phyloP scores from a whole-genome alignment of 164 flowering plant species.

The Liquidambar formosana region DNA sequence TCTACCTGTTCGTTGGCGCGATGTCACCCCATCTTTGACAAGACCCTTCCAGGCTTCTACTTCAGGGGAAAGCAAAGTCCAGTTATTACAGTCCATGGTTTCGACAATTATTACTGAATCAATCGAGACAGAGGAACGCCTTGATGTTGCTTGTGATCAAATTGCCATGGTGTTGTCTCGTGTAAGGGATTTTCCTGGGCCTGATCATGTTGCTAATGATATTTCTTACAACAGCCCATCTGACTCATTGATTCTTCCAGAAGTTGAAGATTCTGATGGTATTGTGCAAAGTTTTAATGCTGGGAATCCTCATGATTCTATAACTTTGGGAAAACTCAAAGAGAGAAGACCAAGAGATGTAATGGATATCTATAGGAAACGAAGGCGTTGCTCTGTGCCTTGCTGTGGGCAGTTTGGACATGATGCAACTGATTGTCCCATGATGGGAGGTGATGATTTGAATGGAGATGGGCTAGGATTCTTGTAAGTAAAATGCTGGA shows the following conservation, averaged over 20 bases:
- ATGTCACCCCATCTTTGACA: constrained; percentile 24
- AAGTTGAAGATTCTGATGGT: constrained; percentile 67
- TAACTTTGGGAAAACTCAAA: constrained; percentile 50
- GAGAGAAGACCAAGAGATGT: constrained; percentile 53
- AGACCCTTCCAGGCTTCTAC: constrained; percentile 22
- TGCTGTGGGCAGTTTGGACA: constrained; percentile 73
- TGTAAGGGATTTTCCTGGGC: constrained; percentile 49
- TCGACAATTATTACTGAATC: constrained; percentile 67
- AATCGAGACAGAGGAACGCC: constrained; percentile 57
- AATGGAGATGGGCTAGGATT: constrained; percentile 58
- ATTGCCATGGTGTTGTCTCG: constrained; percentile 47
- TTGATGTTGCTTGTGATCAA: constrained; percentile 63
- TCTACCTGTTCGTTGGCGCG: constrained; percentile 67
- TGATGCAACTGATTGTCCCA: constrained; percentile 60
- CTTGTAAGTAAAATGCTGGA: constrained; percentile 29
- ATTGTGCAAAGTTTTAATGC: constrained; percentile 47
- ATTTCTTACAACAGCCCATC: constrained; percentile 51
- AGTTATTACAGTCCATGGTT: constrained; percentile 59
- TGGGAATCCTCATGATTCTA: constrained; percentile 43
- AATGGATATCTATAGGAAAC: constrained; percentile 45
- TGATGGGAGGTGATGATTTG: constrained; percentile 52
- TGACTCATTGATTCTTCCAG: constrained; percentile 57
- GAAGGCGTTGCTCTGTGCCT: constrained; percentile 53
- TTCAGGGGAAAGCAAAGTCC: constrained; percentile 42
- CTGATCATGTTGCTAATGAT: constrained; percentile 28